These are phyloP conservation scores for Aureococcus anophagefferens DNA, from an alignment of 108 stramenopile species.

Conservation along the genomic window DNA sequence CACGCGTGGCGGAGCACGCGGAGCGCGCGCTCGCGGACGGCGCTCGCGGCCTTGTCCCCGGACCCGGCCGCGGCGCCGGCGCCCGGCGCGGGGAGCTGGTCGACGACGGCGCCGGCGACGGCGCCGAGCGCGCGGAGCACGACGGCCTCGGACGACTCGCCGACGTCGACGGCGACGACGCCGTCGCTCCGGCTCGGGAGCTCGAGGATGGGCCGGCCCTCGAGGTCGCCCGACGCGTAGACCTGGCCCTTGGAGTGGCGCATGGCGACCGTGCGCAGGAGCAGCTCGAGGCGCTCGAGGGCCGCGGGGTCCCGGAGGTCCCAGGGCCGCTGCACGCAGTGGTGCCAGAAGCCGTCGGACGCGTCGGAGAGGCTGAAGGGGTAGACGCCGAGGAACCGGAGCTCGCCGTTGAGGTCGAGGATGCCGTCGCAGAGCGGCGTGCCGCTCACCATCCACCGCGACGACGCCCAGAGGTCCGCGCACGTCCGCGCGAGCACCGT, in stretches of 20 bases:
- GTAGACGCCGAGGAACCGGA: conserved; percentile 60
- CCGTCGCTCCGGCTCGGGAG: too few species aligned
- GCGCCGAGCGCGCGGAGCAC: too few species aligned
- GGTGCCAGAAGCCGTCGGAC: conserved; percentile 69
- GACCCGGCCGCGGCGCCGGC: too few species aligned
- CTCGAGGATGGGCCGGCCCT: too few species aligned
- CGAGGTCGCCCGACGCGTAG: too few species aligned
- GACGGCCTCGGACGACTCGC: too few species aligned
- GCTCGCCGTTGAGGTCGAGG: conserved; percentile 61
- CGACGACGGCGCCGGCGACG: too few species aligned
- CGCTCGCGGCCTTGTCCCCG: too few species aligned
- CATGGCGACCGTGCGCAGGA: conserved; percentile 46
- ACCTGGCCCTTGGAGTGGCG: conserved; percentile 50
- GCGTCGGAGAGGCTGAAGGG: conserved; percentile 54
- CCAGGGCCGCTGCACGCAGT: conserved; percentile 45
- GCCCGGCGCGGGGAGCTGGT: too few species aligned
- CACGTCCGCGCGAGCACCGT: conserved; percentile 54
- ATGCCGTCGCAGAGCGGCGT: conserved; percentile 66
- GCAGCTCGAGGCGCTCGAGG: conserved; percentile 36
- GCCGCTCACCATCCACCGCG: conserved; percentile 66
- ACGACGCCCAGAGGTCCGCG: conserved; percentile 25
- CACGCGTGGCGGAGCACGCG: too few species aligned
- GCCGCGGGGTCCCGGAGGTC: conserved; percentile 14
- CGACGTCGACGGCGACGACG: too few species aligned
- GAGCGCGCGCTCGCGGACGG: too few species aligned